Evolutionary conservation across 176 grass and related monocot species (phyloP).

Genomic region (Elaeis guineensis): DNA sequence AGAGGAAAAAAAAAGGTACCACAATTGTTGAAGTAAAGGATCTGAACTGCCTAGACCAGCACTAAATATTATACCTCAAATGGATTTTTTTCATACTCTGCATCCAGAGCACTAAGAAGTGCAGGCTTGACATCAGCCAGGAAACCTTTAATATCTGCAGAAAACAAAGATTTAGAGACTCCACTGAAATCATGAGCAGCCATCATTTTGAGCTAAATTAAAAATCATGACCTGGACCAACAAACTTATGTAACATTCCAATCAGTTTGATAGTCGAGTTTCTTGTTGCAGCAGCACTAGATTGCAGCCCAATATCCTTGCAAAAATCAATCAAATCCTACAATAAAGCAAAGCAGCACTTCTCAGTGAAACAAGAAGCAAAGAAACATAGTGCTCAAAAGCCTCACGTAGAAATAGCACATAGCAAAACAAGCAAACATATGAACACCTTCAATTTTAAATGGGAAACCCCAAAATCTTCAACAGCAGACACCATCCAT

Average conservation of each 20-base stretch:
- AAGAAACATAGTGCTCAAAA: background rate
- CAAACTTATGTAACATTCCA: conserved; percentile 88
- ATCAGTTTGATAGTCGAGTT: conserved; percentile 95
- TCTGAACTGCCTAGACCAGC: background rate
- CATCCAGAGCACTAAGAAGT: conserved; percentile 71
- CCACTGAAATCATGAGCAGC: background rate
- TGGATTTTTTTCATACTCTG: conserved; percentile 94
- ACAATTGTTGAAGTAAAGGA: too few relatives aligned
- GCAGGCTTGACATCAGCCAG: conserved; percentile 97
- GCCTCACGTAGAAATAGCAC: too few relatives aligned
- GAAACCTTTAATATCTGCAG: conserved; percentile 90
- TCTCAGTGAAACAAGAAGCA: conserved; percentile 12
- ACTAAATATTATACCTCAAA: conserved; percentile 50
- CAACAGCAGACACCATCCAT: conserved; percentile 97
- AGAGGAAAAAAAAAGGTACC: too few relatives aligned
- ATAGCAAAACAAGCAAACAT: background rate
- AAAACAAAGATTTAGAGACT: conserved; percentile 11
- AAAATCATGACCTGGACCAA: conserved; percentile 71
- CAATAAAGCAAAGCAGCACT: conserved; percentile 15
- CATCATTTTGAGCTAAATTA: background rate
- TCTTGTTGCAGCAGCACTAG: conserved; percentile 69
- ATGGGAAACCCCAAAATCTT: conserved; percentile 86
- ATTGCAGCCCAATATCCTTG: conserved; percentile 91
- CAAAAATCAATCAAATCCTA: conserved; percentile 98
- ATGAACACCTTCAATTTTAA: conserved; percentile 82